Evolutionary conservation across 176 grass and related monocot genomes (phyloP).

Genomic region (Tillandsia leiboldiana): DNA sequence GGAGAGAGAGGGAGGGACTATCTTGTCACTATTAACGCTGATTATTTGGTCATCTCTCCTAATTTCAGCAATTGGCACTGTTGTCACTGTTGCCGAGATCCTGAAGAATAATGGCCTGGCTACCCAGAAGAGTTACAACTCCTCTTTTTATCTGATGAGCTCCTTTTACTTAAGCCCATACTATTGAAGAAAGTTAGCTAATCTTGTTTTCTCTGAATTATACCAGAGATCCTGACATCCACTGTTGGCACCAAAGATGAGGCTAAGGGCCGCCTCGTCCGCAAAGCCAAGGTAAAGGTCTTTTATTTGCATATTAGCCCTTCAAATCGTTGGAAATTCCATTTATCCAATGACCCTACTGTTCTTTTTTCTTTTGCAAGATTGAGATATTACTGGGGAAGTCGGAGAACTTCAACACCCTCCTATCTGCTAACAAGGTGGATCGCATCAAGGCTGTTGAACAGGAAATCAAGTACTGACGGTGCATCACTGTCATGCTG

Average conservation of each 20-base stretch:
- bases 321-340: neutral
- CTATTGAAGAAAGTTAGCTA: neutral
- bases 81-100: conserved; percentile 88
- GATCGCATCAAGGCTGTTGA: conserved; percentile 33
- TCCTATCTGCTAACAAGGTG: conserved; percentile 45
- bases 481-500: neutral
- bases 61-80: conserved; percentile 64
- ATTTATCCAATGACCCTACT: neutral
- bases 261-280: conserved; percentile 62
- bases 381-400: conserved; percentile 82
- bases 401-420: conserved; percentile 55
- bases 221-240: conserved; percentile 73
- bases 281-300: conserved; percentile 72
- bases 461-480: conserved; percentile 37
- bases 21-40: neutral
- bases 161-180: neutral
- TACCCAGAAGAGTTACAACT: conserved; percentile 55
- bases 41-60: neutral
- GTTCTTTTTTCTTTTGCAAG: conserved; percentile 25
- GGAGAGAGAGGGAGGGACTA: neutral
- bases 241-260: conserved; percentile 77
- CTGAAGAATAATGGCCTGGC: conserved; percentile 81
- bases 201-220: neutral
- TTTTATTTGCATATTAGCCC: neutral
- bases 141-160: neutral